Base-by-base conservation (phyloP, 2,329 filamentous ascomycete species). In the Gliomastix tumulicola region DNA sequence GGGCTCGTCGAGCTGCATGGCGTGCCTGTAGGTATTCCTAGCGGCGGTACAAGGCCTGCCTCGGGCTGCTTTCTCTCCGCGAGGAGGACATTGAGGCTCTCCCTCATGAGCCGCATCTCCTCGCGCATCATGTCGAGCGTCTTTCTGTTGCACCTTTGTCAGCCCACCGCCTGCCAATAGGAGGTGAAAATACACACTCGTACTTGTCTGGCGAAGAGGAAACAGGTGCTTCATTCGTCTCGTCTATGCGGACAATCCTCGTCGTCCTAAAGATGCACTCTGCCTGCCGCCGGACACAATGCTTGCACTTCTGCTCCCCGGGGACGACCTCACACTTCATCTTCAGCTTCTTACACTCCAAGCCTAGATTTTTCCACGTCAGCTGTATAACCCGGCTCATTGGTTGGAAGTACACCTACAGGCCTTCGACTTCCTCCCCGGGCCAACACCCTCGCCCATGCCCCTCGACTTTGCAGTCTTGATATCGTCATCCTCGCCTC, bases 1-100 rank as follows among this genome's bases (percentile, higher is more conserved):
- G 39, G 41, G 12, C 43, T 47, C 41, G 40, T 53, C 46, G 37
- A 58, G 37, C 21, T 59, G 50, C 15, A 23, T 44, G 27, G 56
- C 46, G 36, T 54, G 51, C 19, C 49, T 43, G 16, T 48, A 45
- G 43, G 45, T 50, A 20, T 23, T 11, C 39, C 41, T 7, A 32
- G 28, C 4, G 32, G 13, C 10, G 25, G 30, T 3, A 28, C 17
- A 7, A 39, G 35, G 13, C 21, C 30, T 6, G 27, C n/a, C 4
- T 22, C 11, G 8, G 32, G 34, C 5, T 31, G 15, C 13, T 15
- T 18, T 34, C 27, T 36, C 12, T 41, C 38, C 16, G 34, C 41
- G 3, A 53, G 34, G 7, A 53, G 31, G 1, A 33, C 27, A n/a
- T 49, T 45, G 11, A 53, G 41, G 15, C 43, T 50, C 18, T 42